Evolutionary conservation across 2,329 filamentous ascomycete species (phyloP), one percentile per base, ranked within the genome.

Genomic region (Pyrenochaeta sp.): DNA sequence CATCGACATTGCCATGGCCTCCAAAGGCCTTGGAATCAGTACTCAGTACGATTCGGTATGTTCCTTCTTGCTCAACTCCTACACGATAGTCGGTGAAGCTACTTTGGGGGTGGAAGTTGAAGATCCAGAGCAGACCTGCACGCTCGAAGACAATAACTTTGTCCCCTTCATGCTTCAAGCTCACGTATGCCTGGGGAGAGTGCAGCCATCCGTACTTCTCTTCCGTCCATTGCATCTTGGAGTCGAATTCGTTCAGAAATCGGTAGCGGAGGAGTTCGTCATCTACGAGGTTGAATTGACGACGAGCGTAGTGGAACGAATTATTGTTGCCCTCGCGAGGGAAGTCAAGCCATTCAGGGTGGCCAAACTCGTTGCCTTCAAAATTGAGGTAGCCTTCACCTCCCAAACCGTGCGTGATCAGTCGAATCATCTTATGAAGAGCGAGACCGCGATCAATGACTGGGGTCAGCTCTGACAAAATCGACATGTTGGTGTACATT

Each of bases 301-400:
- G 88, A 15, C 94, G 85, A 3, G 92, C 92, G 67, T 96, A 96
- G 85, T 90, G 93, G 79, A 92, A 96, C 31, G 89, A 94, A 74
- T 96, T 96, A 65, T 86, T 77, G 74, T 96, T 96, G 46, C 94
- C 94, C 63, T 87, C 90, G 37, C 94, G 89, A 3, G 94, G 94
- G 73, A 99, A 99, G 72, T 99, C 94, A 26, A 99, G 88, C 94
- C 94, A 99, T 73, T 99, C 94, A 0, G 94, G 94, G 68, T 99
- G 94, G 1, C 94, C 94, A 65, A 99, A 99, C 73, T 99, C 94
- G 72, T 99, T 99, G 49, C 94, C 94, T 75, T 96, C 92, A 61
- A 99, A 99, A 77, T 97, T 99, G 39, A 99, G 87, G 67, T 96
- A 99, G 26, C 93, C 94, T 73, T 99, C 94, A 41, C 94, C 94